Base-by-base conservation (phyloP, 257 asterid species). In the Solanum infundibuliforme region DNA sequence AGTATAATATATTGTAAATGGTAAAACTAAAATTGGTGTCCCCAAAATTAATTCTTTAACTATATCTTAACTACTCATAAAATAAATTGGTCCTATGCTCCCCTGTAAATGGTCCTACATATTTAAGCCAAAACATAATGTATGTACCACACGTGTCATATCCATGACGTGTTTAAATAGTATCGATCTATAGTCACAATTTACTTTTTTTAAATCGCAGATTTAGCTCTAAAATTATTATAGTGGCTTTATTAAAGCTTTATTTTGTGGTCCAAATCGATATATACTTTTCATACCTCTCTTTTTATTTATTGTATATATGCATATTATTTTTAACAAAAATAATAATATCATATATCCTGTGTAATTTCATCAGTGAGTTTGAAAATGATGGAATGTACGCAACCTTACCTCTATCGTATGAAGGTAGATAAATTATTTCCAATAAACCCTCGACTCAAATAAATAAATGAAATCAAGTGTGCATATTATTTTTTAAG, bases 381-480 rank as follows among this genome's bases (percentile, higher is more conserved):
- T 65, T 5, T 11, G 34, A 4, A n/a, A 0, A 65, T 12, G 16
- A 25, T 65, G 32, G 0, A n/a, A 5, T 65, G 18, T 23, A 62
- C 3, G 71, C 6, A 62, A 23, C 12, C 14, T 62, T 55, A 9
- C 0, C 3, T 25, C 0, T 25, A 5, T 11, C 72, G 1, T 12
- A 2, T 29, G 75, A 68, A 6, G 5, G 0, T 13, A 68, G 1
- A 68, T 13, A 29, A 68, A 12, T 12, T 66, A 7, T 68, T 29
- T 43, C 0, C 16, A 1, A 43, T 43, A 43, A 43, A 29, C 0
- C 0, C 0, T 68, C 35, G 3, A 12, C 23, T 12, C 23, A 68
- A 27, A 12, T 6, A 12, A 12, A 5, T 0, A 6, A 66, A 12
- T 12, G 29, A 66, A 66, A 66, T 66, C 18, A 25, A 66, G 2